Conservation (phyloP, 2,329 filamentous ascomycete species). For the Lachnellula cervina region DNA sequence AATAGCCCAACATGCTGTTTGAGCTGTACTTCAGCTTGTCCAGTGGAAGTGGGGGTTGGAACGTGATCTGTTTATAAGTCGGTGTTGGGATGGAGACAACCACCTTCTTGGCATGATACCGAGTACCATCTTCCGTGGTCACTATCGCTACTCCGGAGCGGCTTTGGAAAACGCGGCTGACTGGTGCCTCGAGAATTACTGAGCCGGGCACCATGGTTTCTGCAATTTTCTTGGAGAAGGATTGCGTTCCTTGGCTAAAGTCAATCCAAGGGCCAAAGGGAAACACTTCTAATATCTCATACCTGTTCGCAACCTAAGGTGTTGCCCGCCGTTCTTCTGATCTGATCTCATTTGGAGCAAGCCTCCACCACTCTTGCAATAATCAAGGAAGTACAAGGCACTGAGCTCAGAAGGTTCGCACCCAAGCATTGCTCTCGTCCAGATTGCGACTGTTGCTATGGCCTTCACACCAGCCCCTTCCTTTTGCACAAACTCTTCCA, state of each 20-base stretch:
- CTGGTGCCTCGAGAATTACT: conserved; percentile 12
- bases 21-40: conserved; percentile 34
- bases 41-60: conserved; percentile 40
- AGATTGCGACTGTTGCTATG: conserved; percentile 38
- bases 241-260: conserved; percentile 13
- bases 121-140: conserved; percentile 1
- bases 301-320: conserved; percentile 19
- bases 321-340: conserved; percentile 42
- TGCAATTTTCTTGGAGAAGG: conserved; percentile 12
- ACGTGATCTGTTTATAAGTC: conserved; percentile 41
- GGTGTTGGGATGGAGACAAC: conserved; percentile 47
- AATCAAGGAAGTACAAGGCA: conserved; percentile 51
- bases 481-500: conserved; percentile 35
- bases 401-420: conserved; percentile 44
- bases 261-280: too few species aligned
- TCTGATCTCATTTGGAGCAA: conserved; percentile 50
- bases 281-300: neutral
- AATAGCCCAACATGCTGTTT: conserved; percentile 38
- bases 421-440: conserved; percentile 47
- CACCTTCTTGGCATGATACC: conserved; percentile 29
- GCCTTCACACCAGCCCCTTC: conserved; percentile 30
- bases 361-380: conserved; percentile 49
- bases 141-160: conserved; percentile 3
- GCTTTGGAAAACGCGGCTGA: conserved; percentile 5
- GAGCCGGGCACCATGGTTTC: conserved; percentile 8